Evolutionary conservation across 768 basidiomycete species (phyloP).

Genomic region (Leucocoprinus sp.): DNA sequence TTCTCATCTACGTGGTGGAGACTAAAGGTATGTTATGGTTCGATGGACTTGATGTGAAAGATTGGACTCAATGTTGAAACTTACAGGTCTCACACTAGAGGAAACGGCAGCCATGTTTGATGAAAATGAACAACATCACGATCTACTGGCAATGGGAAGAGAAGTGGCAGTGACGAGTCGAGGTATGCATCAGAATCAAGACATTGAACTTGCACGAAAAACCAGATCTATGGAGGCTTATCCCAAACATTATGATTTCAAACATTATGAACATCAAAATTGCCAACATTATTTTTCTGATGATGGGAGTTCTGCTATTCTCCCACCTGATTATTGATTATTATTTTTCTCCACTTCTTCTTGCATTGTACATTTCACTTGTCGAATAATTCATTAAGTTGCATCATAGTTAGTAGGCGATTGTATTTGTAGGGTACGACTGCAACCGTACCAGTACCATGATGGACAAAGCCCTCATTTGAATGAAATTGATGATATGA

Average conservation of each 20-base stretch:
- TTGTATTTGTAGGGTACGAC: conserved; percentile 3
- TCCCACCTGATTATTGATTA: conserved; percentile 2
- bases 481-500: no score
- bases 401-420: not conserved
- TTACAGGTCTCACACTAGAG: conserved; percentile 53
- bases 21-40: conserved; percentile 41
- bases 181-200: conserved; percentile 13
- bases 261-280: conserved; percentile 12
- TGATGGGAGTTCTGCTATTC: conserved; percentile 5
- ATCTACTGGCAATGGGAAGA: conserved; percentile 38
- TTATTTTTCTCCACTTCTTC: not conserved
- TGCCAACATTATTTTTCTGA: conserved; percentile 7
- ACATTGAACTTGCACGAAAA: conserved; percentile 2
- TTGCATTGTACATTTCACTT: not conserved
- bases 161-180: conserved; percentile 36
- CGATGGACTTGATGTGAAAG: not conserved
- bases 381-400: not conserved
- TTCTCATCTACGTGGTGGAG: conserved; percentile 48
- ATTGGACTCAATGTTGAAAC: conserved; percentile 6
- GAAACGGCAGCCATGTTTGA: conserved; percentile 71
- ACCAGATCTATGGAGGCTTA: conserved; percentile 13
- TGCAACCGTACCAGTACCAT: not conserved
- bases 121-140: conserved; percentile 39
- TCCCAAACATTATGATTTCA: conserved; percentile 8
- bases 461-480: no score